These are phyloP conservation scores for Tuber aestivum DNA, from an alignment of 495 filamentous ascomycete genomes.

Conservation along the genomic window DNA sequence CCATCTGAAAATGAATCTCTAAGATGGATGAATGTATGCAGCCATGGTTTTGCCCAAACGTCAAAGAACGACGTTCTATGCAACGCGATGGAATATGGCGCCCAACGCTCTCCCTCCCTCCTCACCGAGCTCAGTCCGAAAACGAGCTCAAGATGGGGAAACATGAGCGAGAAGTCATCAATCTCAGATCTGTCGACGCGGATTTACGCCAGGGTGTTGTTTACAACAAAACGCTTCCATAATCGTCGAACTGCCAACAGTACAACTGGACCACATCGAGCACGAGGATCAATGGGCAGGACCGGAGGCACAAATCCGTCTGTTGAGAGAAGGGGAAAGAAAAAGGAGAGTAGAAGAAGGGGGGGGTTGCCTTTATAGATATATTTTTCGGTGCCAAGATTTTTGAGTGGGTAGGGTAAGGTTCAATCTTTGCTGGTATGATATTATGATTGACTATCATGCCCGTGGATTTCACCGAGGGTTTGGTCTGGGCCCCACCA, in stretches of 20 bases:
- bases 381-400: neutral
- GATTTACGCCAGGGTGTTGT: conserved; percentile 25
- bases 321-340: conserved; percentile 3
- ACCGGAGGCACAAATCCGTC: conserved; percentile 21
- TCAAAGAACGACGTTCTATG: conserved; percentile 37
- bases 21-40: conserved; percentile 23
- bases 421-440: neutral
- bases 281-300: conserved; percentile 11
- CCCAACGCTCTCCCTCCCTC: conserved; percentile 4
- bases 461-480: neutral
- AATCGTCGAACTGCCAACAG: conserved; percentile 28
- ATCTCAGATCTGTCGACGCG: conserved; percentile 33
- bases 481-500: conserved; percentile 16
- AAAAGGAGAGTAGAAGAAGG: neutral
- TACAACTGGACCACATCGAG: conserved; percentile 13
- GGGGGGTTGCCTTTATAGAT: neutral
- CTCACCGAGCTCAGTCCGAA: conserved; percentile 24
- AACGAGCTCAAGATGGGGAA: conserved; percentile 26
- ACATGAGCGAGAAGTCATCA: neutral
- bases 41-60: conserved; percentile 39
- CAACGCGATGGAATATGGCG: conserved; percentile 39
- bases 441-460: too few relatives aligned
- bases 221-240: conserved; percentile 23
- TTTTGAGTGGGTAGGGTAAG: neutral
- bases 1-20: neutral